Conservation (phyloP, 2,329 filamentous ascomycete genomes). For the Ophiostoma perfectum region DNA sequence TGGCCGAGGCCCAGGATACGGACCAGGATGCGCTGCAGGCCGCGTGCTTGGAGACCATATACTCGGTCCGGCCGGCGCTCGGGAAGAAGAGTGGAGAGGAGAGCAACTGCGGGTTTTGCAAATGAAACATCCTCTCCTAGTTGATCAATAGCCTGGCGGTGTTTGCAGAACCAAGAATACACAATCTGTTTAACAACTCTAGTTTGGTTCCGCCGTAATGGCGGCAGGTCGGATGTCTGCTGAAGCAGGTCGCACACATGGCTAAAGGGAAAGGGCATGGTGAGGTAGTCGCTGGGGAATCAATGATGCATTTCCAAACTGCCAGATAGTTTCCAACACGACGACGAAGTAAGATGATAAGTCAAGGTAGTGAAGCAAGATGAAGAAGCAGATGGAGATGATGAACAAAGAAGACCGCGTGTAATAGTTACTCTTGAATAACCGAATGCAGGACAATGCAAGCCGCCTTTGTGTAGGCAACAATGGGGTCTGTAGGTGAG, state of each 20-base stretch:
- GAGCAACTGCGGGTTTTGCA: conserved; percentile 50
- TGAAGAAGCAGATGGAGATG: background rate
- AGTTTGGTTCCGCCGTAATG: conserved; percentile 31
- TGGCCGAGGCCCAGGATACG: conserved; percentile 60
- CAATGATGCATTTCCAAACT: background rate
- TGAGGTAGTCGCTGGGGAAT: background rate
- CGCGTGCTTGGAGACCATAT: conserved; percentile 60
- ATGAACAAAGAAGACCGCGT: background rate
- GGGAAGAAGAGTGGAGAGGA: conserved; percentile 72
- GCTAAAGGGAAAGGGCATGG: conserved; percentile 63
- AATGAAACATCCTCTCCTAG: conserved; percentile 33
- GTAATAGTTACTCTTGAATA: background rate
- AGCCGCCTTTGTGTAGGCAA: background rate
- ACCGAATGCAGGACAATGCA: background rate
- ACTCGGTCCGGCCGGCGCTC: conserved; percentile 72
- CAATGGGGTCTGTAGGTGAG: background rate
- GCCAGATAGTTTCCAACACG: background rate
- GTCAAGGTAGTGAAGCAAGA: no score
- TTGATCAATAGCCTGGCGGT: conserved; percentile 40
- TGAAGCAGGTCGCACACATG: conserved; percentile 70
- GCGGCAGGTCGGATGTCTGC: conserved; percentile 48
- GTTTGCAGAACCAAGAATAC: conserved; percentile 61
- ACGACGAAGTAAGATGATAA: background rate
- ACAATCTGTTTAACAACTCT: conserved; percentile 36
- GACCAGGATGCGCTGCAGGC: conserved; percentile 61